These are phyloP conservation scores for Oryza glaberrima DNA, from an alignment of 176 grass and related monocot species.

Conservation along the genomic window DNA sequence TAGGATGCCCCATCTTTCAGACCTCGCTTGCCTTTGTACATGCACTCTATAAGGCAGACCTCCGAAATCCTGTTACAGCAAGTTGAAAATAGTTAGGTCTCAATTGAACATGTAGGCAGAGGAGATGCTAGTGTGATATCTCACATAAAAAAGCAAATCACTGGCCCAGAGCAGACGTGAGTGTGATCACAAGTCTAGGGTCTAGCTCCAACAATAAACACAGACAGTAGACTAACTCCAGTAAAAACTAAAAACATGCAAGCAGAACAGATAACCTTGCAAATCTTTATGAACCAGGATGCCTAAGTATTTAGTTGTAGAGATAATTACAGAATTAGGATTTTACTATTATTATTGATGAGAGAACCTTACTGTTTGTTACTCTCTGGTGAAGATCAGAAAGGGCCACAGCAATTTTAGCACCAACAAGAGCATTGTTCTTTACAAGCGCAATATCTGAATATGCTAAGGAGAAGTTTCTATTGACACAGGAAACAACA, in stretches of 20 bases:
- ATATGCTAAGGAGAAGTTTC: constrained; percentile 52
- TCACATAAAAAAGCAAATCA: no score
- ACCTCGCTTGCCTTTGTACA: not conserved
- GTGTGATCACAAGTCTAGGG: not conserved
- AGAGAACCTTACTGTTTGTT: constrained; percentile 42
- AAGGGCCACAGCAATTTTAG: constrained; percentile 74
- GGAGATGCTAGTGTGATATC: not conserved
- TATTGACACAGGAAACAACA: not conserved
- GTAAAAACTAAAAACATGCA: not conserved
- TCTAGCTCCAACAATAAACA: not conserved
- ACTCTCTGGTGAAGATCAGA: constrained; percentile 51
- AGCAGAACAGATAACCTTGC: not conserved
- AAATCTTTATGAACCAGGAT: not conserved
- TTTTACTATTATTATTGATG: not conserved
- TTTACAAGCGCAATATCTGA: constrained; percentile 95
- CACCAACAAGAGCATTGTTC: constrained; percentile 86
- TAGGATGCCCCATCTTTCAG: not conserved
- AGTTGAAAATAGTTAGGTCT: constrained; percentile 13
- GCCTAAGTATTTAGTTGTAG: not conserved
- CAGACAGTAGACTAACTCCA: not conserved
- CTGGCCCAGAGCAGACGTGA: no score
- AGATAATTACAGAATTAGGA: not conserved
- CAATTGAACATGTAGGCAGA: not conserved
- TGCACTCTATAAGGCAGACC: constrained; percentile 51
- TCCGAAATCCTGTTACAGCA: constrained; percentile 44